These are phyloP conservation scores for Lasiodiplodia hormozganensis DNA, from an alignment of 2,329 filamentous ascomycete species.

Conservation along the genomic window DNA sequence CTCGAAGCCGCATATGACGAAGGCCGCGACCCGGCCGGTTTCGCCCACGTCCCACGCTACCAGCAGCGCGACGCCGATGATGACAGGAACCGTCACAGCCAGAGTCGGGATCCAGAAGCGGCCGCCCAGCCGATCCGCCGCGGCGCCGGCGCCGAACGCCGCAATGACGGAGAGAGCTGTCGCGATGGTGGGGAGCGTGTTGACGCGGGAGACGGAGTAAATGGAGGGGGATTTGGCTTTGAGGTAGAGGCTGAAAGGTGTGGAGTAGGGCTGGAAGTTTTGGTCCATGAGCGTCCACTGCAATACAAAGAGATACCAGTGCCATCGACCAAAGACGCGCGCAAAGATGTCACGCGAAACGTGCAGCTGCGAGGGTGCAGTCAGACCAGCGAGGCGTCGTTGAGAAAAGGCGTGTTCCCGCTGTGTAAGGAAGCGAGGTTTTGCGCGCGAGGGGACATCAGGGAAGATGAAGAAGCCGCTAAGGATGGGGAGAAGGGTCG, in stretches of 20 bases:
- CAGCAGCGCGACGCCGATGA: constrained; percentile 44
- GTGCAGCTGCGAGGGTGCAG: constrained; percentile 40
- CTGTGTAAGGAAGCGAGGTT: constrained; percentile 43
- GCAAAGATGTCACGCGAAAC: constrained; percentile 46
- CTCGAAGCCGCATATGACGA: constrained; percentile 49
- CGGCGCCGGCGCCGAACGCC: constrained; percentile 43
- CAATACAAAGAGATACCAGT: constrained; percentile 44
- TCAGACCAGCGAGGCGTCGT: constrained; percentile 34
- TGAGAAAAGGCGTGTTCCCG: constrained; percentile 33
- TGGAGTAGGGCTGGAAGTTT: constrained; percentile 44
- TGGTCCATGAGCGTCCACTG: constrained; percentile 50
- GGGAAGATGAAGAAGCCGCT: constrained; percentile 40
- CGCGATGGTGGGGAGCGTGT: constrained; percentile 51
- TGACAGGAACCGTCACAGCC: constrained; percentile 42
- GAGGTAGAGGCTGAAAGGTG: constrained; percentile 52
- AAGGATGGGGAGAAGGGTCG: background rate
- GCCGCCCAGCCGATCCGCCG: constrained; percentile 42
- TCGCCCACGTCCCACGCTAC: constrained; percentile 49
- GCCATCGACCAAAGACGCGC: constrained; percentile 49
- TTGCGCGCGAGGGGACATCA: constrained; percentile 46
- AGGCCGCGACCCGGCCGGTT: constrained; percentile 46
- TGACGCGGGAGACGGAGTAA: constrained; percentile 48
- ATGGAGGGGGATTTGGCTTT: constrained; percentile 39
- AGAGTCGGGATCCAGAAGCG: constrained; percentile 47
- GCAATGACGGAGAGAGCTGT: constrained; percentile 49